Evolutionary conservation across 108 stramenopile species (phyloP), one percentile per base, ranked within the genome.

Genomic region (Phaeodactylum tricornutum): DNA sequence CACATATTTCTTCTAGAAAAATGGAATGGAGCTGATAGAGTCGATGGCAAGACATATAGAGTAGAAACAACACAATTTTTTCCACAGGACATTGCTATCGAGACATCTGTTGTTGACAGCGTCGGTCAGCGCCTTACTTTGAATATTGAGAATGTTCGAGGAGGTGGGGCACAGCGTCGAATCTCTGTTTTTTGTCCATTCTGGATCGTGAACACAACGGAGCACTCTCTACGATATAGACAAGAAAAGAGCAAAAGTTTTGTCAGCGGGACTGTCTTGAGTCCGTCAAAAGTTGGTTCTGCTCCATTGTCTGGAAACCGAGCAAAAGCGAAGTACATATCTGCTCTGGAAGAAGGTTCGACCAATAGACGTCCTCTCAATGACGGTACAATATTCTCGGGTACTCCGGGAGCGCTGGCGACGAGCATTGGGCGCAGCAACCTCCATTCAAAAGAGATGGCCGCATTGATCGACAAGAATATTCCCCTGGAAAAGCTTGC

Each of bases 171-270:
- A 8, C 94, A 97, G 49, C 72, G 93, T 9, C 75, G 71, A 23
- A 75, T 94, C 14, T 60, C 70, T 0, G 52, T 96, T 19, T 94
- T 71, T 54, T 92, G 81, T 49, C 95, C 95, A 4, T 93, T 81
- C 48, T 96, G 95, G 91, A 82, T 91, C 50, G 83, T 95, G 14
- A 96, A 96, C 56, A 96, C 89, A 6, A 92, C 95, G 1, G 75
- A 82, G 50, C 91, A 92, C 52, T 48, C 82, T 5, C 58, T 95
- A 36, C 57, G 86, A 44, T 94, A 87, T 52, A 86, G 72, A 35
- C 81, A 91, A 64, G 88, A 94, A 38, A 86, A 81, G 34, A 53
- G 62, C 11, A 73, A 66, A 24, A 26, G 40, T 27, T 79, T 59
- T 47, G 81, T 83, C 5, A 53, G 66, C 36, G 92, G 92, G 9